A percentile compares a stretch with the other conserved stretches of the same genome.
Conservation (phyloP, 495 filamentous ascomycete species). For the Tetracladium marchalianum region DNA sequence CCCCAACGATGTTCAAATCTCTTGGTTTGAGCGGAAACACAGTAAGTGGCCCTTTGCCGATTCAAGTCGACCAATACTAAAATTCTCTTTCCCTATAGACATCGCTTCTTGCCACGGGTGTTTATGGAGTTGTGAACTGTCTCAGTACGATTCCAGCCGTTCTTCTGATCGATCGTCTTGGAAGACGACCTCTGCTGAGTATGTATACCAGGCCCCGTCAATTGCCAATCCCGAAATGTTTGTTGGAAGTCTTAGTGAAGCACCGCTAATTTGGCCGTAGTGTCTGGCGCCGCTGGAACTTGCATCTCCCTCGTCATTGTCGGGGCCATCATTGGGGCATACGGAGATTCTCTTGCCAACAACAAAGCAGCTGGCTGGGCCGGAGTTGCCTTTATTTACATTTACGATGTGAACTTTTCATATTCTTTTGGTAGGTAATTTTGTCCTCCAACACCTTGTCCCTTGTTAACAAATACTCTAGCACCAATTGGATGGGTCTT, state of each 20-base stretch:
- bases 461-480: slow-evolving; percentile 41
- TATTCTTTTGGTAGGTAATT: slow-evolving; percentile 22
- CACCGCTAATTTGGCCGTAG: slow-evolving; percentile 22
- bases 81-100: slow-evolving; percentile 17
- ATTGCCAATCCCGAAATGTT: slow-evolving; percentile 29
- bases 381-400: slow-evolving; percentile 67
- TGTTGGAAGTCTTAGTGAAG: slow-evolving; percentile 5
- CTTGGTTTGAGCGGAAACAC: slow-evolving; percentile 57
- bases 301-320: slow-evolving; percentile 51
- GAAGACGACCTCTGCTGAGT: slow-evolving; percentile 41
- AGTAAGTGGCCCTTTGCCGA: not conserved
- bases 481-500: slow-evolving; percentile 59
- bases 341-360: slow-evolving; percentile 41
- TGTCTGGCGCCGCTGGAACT: slow-evolving; percentile 39
- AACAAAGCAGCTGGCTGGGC: slow-evolving; percentile 63
- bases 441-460: not conserved
- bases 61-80: no score
- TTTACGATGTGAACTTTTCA: slow-evolving; percentile 70
- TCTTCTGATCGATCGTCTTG: slow-evolving; percentile 49
- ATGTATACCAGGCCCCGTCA: slow-evolving; percentile 3
- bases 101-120: slow-evolving; percentile 32
- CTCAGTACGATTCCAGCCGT: slow-evolving; percentile 53
- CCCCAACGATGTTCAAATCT: slow-evolving; percentile 61
- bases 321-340: slow-evolving; percentile 56
- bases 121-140: slow-evolving; percentile 32